Conservation (phyloP, 1,139 yeast genomes). For the Lodderomyces elongisporus region DNA sequence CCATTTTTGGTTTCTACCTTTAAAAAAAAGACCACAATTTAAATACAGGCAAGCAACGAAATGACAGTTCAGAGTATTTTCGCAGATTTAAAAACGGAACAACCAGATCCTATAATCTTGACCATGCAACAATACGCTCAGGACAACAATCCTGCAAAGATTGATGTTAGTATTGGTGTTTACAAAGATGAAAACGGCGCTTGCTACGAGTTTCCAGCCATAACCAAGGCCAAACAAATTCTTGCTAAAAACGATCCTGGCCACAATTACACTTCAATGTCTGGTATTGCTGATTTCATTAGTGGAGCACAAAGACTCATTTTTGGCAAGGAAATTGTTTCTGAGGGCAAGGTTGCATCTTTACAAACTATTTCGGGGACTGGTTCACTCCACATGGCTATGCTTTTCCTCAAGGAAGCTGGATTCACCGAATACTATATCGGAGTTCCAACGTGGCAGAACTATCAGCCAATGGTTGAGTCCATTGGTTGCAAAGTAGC, state of each 20-base stretch:
- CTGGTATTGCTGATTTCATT: constrained; percentile 36
- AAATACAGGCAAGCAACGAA: too few species aligned
- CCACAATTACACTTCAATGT: constrained; percentile 41
- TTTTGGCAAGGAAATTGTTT: constrained; percentile 26
- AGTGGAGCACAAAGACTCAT: constrained; percentile 32
- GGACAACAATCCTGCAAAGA: constrained; percentile 29
- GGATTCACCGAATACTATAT: constrained; percentile 30
- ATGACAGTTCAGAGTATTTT: constrained; percentile 26
- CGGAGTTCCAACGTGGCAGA: constrained; percentile 41
- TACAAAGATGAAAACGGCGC: constrained; percentile 37
- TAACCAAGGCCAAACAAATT: constrained; percentile 29
- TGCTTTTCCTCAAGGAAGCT: constrained; percentile 23
- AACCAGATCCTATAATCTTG: constrained; percentile 36
- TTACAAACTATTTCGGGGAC: constrained; percentile 43
- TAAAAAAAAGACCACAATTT: too few species aligned
- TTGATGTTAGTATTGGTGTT: constrained; percentile 42
- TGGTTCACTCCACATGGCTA: constrained; percentile 40
- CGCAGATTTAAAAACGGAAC: constrained; percentile 21
- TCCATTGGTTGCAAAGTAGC: constrained; percentile 26
- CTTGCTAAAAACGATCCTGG: constrained; percentile 36
- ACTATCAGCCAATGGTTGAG: constrained; percentile 35
- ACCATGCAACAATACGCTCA: constrained; percentile 23
- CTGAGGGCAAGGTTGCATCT: constrained; percentile 28
- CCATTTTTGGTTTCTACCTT: too few species aligned
- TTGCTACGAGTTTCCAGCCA: constrained; percentile 35